phyloP scores from a whole-genome alignment of 768 basidiomycete species.

The Russula earlei region DNA sequence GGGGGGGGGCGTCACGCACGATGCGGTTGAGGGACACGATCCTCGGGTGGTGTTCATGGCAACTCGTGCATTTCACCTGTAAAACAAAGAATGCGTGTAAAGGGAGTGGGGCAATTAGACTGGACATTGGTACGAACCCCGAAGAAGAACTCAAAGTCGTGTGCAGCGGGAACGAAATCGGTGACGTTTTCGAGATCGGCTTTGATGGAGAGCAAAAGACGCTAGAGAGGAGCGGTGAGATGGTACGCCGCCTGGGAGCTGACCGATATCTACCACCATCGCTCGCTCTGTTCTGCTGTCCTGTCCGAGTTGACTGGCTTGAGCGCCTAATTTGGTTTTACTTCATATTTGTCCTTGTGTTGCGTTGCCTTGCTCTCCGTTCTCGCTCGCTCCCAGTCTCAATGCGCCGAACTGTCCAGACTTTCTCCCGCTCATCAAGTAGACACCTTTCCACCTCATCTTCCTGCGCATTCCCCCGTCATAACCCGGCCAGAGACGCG shows the following conservation, averaged over 20 bases:
- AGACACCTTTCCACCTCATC: conserved; percentile 25
- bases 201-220: conserved; percentile 57
- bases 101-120: background rate
- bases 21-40: conserved; percentile 59
- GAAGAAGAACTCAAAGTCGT: conserved; percentile 76
- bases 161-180: conserved; percentile 49
- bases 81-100: background rate
- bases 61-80: conserved; percentile 72
- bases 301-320: background rate
- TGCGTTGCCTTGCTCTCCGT: background rate
- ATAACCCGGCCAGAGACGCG: background rate
- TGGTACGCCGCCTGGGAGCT: background rate
- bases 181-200: conserved; percentile 78
- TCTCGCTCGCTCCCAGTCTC: background rate
- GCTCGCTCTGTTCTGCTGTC: too few relatives aligned
- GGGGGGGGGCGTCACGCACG: conserved; percentile 30
- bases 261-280: background rate
- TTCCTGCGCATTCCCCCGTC: conserved; percentile 13
- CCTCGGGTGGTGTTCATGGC: conserved; percentile 69
- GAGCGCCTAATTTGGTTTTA: too few relatives aligned
- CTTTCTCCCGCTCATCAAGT: background rate
- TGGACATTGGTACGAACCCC: conserved; percentile 34
- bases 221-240: conserved; percentile 30
- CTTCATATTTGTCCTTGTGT: conserved; percentile 21
- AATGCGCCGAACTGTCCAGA: background rate